Percentiles rank a stretch among this genome's conserved stretches.
Conservation (phyloP, 495 filamentous ascomycete genomes). For the Penicillium desertorum region DNA sequence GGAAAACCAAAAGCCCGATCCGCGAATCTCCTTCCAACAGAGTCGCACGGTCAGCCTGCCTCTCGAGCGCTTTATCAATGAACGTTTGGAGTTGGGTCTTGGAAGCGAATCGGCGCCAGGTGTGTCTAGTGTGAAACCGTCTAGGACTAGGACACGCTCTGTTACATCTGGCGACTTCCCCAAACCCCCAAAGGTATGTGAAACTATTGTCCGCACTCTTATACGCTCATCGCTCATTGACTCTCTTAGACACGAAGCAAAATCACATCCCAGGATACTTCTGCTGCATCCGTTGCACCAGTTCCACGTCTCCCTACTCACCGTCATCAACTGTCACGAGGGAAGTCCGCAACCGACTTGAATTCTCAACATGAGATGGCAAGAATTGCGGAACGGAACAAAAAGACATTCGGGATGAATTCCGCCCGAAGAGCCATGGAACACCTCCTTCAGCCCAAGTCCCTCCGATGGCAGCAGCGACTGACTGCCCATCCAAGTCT, state of each 20-base stretch:
- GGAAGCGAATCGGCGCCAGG: constrained; percentile 18
- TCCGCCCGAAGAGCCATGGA: constrained; percentile 19
- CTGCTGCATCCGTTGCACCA: constrained; percentile 16
- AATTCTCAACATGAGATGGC: constrained; percentile 10
- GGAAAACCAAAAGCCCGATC: constrained; percentile 30
- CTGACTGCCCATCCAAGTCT: constrained; percentile 41
- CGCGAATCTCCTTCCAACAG: constrained; percentile 27
- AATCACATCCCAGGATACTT: constrained; percentile 9
- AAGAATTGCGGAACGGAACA: constrained; percentile 19
- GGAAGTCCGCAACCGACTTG: constrained; percentile 24
- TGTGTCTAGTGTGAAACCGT: constrained; percentile 7
- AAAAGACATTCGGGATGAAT: constrained; percentile 18
- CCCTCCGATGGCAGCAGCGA: constrained; percentile 32
- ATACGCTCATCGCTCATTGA: background rate
- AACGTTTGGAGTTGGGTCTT: constrained; percentile 37
- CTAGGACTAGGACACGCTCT: constrained; percentile 11
- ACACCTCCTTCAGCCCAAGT: constrained; percentile 28
- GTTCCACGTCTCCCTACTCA: constrained; percentile 18
- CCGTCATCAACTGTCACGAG: constrained; percentile 24
- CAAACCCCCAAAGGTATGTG: constrained; percentile 9
- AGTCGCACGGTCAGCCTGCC: constrained; percentile 43
- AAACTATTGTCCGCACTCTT: background rate
- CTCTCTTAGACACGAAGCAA: background rate
- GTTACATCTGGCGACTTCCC: constrained; percentile 11
- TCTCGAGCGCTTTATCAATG: constrained; percentile 49